Percentiles rank a stretch among this genome's conserved stretches.
Conservation (phyloP, 192 early-diverging fungal species). For the Dispira parvispora region DNA sequence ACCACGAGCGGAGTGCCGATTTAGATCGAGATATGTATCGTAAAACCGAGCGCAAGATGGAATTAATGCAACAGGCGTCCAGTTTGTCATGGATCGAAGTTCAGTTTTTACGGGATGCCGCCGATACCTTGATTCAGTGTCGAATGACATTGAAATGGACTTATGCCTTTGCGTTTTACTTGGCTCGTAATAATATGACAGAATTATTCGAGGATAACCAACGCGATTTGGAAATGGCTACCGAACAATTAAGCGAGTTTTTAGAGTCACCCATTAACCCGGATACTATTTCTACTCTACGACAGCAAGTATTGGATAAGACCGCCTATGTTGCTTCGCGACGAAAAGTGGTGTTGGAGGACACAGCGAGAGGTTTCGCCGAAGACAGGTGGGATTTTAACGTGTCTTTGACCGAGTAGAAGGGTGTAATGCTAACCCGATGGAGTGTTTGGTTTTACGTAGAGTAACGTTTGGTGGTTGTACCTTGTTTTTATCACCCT, state of each 20-base stretch:
- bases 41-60: constrained; percentile 89
- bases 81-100: constrained; percentile 97
- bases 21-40: constrained; percentile 62
- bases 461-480: no score
- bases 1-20: constrained; percentile 91
- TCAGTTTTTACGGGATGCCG: constrained; percentile 87
- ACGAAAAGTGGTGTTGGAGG: constrained; percentile 74
- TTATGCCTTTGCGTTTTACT: constrained; percentile 92
- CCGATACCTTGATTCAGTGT: constrained; percentile 72
- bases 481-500: no score
- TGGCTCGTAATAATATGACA: constrained; percentile 69
- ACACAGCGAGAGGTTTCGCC: constrained; percentile 73
- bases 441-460: no score
- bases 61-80: constrained; percentile 79
- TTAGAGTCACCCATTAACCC: constrained; percentile 71
- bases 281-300: constrained; percentile 58
- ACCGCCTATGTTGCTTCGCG: constrained; percentile 78
- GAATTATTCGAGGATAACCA: constrained; percentile 97
- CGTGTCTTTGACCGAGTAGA: constrained; percentile 13
- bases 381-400: constrained; percentile 72
- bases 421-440: no score
- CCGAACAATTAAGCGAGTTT: constrained; percentile 81
- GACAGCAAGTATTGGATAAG: constrained; percentile 83
- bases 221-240: constrained; percentile 93
- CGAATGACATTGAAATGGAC: constrained; percentile 96